Evolutionary conservation across 345 rosid genomes (phyloP), one percentile per base, ranked within the genome.

Genomic region (Reutealis trisperma): DNA sequence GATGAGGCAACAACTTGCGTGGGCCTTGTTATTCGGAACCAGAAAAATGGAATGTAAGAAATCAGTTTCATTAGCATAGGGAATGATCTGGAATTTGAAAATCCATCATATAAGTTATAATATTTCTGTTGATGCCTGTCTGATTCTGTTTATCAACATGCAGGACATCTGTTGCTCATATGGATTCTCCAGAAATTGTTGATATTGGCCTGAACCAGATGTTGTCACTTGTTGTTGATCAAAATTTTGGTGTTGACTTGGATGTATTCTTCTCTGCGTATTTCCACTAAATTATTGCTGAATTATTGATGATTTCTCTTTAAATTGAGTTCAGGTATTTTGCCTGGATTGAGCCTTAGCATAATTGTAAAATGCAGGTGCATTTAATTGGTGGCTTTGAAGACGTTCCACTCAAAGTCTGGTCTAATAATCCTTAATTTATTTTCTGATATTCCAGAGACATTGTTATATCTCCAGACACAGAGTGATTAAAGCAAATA

Each of bases 1-100:
- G 98, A 94, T 82, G 98, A 94, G 85, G 95, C 97, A 67, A 94
- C 98, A 54, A 93, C 97, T 67, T 94, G 98, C 7, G 87, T 93
- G 61, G 97, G 93, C 24, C 79, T 94, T 55, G 92, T 89, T 74
- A 87, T 94, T 74, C 89, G 94, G 54, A 93, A 93, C 80, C 87
- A 80, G 64, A 86, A 44, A 72, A 88, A 74, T 81, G 91, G 94
- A 81, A 88, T 89, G 99, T 94, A 79, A 82, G 96, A 21, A 34
- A 75, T 72, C 71, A 16, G 21, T 79, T n/a, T 6, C 70, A 52
- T 63, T 66, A 22, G 6, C 0, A 24, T n/a, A 16, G 52, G 66
- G 13, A 37, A 44, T 57, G 15, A 5, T 24, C 21, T 49, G 15
- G 14, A 25, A 45, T 24, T 32, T 58, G 49, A 22, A 25, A 21